Percentiles rank a stretch among this genome's conserved stretches.
phyloP scores from a whole-genome alignment of 768 basidiomycete species.

The Fomitopsis serialis region DNA sequence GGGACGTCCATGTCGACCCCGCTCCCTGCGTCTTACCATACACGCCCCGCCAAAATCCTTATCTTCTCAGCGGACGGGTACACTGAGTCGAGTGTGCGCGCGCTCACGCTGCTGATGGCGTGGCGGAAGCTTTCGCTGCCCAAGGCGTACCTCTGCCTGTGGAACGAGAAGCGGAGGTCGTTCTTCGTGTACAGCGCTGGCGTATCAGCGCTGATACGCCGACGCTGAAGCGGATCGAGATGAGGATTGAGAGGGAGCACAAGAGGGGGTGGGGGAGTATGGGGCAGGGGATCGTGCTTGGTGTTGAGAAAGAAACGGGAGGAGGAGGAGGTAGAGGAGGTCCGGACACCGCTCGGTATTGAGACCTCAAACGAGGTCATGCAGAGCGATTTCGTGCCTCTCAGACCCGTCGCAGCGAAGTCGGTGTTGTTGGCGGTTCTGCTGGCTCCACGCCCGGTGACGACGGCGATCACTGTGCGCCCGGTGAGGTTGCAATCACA shows the following conservation, averaged over 20 bases:
- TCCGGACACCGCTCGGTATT: background rate
- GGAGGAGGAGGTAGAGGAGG: background rate
- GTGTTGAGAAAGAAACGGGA: no score
- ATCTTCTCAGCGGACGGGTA: constrained; percentile 85
- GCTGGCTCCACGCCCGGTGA: constrained; percentile 1
- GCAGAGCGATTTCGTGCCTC: background rate
- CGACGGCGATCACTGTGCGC: constrained; percentile 1
- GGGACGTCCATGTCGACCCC: constrained; percentile 1
- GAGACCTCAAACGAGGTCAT: background rate
- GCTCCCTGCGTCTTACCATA: constrained; percentile 26
- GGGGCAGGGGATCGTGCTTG: background rate
- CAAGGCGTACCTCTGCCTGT: constrained; percentile 90
- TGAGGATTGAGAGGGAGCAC: constrained; percentile 31
- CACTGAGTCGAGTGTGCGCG: constrained; percentile 88
- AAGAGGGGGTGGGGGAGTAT: background rate
- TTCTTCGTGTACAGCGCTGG: constrained; percentile 93
- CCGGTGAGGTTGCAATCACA: constrained; percentile 13
- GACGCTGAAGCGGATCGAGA: constrained; percentile 68
- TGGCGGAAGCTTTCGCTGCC: constrained; percentile 62
- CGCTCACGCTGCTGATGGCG: constrained; percentile 83
- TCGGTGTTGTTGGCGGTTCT: constrained; percentile 14
- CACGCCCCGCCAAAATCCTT: constrained; percentile 66
- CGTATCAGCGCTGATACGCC: no score
- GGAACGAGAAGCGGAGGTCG: constrained; percentile 69
- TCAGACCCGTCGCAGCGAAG: constrained; percentile 2